phyloP scores from a whole-genome alignment of 148 eudicot species.

The Amaranthus palmeri region DNA sequence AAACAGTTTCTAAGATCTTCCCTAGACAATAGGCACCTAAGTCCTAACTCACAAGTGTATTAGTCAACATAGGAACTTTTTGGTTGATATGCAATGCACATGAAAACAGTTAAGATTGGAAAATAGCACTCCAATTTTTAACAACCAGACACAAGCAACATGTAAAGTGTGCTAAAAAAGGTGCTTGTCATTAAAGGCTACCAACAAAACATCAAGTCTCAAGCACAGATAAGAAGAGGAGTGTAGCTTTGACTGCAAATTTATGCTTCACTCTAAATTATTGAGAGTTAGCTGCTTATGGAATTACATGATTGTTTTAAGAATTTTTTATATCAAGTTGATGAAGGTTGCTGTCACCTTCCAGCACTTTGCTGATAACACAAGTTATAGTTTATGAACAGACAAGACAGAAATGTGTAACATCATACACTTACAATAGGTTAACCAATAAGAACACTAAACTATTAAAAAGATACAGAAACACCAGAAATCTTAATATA shows the following conservation, averaged over 20 bases:
- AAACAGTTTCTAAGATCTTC: background rate
- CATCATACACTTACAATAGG: background rate
- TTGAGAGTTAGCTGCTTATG: background rate
- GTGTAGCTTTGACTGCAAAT: background rate
- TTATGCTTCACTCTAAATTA: background rate
- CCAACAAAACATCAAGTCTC: background rate
- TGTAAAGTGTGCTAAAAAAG: too few relatives aligned
- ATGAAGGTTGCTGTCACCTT: background rate
- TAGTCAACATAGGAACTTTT: background rate
- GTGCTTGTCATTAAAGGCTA: background rate
- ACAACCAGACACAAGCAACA: too few relatives aligned
- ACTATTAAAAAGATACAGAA: background rate
- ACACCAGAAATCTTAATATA: background rate
- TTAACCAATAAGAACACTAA: background rate
- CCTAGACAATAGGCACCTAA: background rate
- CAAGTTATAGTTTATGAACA: background rate
- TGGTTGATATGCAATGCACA: background rate
- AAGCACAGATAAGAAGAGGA: background rate
- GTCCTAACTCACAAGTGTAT: background rate
- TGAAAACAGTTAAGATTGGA: too few relatives aligned
- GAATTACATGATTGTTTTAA: background rate
- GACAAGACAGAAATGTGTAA: background rate
- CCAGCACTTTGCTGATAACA: background rate
- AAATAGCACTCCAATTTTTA: too few relatives aligned
- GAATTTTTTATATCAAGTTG: background rate